Percentiles rank a stretch among this genome's conserved stretches.
Conservation (phyloP, 1,284 basidiomycete genomes). For the Ganoderma boninense region DNA sequence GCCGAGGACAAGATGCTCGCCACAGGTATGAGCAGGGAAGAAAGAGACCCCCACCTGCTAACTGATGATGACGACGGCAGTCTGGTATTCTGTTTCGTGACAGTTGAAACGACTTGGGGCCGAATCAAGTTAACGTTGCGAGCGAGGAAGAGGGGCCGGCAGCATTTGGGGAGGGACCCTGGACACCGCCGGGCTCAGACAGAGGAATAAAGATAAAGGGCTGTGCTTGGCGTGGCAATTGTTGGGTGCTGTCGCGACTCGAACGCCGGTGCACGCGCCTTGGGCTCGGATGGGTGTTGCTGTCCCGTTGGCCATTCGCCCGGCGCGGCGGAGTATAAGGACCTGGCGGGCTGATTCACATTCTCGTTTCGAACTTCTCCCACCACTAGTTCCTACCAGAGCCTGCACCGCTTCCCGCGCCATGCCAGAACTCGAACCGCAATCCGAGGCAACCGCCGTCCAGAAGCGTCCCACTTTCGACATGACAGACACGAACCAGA, state of each 20-base stretch:
- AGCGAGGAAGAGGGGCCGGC: too few species aligned
- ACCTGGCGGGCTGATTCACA: neutral
- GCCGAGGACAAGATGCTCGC: neutral
- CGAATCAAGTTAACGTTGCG: too few species aligned
- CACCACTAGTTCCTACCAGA: neutral
- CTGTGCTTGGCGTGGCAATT: too few species aligned
- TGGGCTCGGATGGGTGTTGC: neutral
- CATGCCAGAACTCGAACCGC: neutral
- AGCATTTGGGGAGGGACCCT: too few species aligned
- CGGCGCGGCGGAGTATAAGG: neutral
- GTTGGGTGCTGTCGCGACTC: neutral
- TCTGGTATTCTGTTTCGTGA: neutral
- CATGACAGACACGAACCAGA: neutral
- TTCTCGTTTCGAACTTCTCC: neutral
- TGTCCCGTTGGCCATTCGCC: neutral
- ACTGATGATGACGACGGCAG: neutral
- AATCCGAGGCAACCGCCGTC: neutral
- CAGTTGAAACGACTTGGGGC: too few species aligned
- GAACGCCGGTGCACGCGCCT: neutral
- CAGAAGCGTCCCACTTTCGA: conserved; percentile 26
- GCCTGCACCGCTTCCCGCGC: neutral
- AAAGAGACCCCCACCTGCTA: too few species aligned
- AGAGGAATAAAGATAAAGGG: too few species aligned
- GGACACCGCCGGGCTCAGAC: too few species aligned
- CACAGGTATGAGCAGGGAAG: neutral